Evolutionary conservation across 2,329 filamentous ascomycete species (phyloP).

Genomic region (Pseudogymnoascus sp.): DNA sequence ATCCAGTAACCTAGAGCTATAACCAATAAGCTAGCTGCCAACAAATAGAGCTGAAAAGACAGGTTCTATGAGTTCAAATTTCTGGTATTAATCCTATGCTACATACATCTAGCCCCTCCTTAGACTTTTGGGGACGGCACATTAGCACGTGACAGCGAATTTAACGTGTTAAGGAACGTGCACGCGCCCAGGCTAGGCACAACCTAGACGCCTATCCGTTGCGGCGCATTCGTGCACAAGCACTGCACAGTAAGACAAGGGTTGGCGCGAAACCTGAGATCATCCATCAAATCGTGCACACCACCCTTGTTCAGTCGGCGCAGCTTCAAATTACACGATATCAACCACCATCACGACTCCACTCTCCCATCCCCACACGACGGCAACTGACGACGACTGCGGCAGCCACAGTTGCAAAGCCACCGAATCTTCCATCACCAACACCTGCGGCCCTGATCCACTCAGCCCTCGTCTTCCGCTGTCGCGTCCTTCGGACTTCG

Average conservation of each 20-base stretch:
- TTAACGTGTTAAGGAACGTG: neutral
- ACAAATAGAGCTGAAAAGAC: no score
- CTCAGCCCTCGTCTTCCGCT: neutral
- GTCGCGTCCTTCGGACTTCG: neutral
- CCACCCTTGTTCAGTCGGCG: constrained; percentile 2
- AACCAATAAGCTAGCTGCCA: no score
- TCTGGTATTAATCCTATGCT: no score
- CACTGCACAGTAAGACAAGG: constrained; percentile 2
- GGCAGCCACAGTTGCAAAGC: constrained; percentile 1
- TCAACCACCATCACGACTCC: neutral
- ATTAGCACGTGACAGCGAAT: neutral
- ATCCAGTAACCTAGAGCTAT: no score
- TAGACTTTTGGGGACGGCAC: no score
- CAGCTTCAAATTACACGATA: neutral
- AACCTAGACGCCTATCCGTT: constrained; percentile 4
- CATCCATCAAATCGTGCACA: constrained; percentile 4
- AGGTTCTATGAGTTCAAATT: no score
- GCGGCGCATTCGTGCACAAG: constrained; percentile 3
- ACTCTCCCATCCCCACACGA: neutral
- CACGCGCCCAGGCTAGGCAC: constrained; percentile 3
- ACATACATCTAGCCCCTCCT: no score
- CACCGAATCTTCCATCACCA: neutral
- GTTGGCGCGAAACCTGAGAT: neutral
- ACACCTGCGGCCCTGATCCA: neutral
- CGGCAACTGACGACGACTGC: constrained; percentile 5